Evolutionary conservation across 768 basidiomycete species (phyloP), one percentile per base, ranked within the genome.

Genomic region (Mycena latifolia): DNA sequence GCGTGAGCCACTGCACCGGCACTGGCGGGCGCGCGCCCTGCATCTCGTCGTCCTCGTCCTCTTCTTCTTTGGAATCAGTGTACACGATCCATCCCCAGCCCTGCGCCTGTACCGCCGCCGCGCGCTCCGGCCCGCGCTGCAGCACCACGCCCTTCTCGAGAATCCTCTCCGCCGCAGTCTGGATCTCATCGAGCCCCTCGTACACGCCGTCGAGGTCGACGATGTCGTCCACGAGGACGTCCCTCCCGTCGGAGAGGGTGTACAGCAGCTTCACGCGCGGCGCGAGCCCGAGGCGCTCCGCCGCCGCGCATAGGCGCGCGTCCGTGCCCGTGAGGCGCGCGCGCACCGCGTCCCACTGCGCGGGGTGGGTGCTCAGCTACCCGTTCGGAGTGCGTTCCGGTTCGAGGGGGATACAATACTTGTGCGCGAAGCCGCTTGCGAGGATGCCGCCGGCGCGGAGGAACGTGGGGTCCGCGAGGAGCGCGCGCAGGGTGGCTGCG

Each of bases 361-460:
- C n/a, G n/a, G n/a, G n/a, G n/a, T n/a, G n/a, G n/a, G n/a, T n/a
- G n/a, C n/a, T n/a, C 31, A 33, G 31, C 8, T 22, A 51, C 1
- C 31, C 52, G 8, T 22, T 29, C 17, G 31, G 50, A 5, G 43
- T 35, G 28, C 24, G 29, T 0, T 9, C 25, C 28, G 27, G 22
- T 22, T 29, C 17, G 33, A 12, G 24, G 2, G 61, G 53, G 2
- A n/a, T 59, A 1, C 79, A 78, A 53, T 84, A 83, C 28, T 73
- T 14, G 14, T 52, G 50, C 28, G 50, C 28, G 2, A 52, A 31
- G 31, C 50, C 50, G 50, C 11, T 15, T 18, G 50, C 50, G 28
- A 52, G 50, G 18, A 52, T 6, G 29, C 53, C 39, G 35, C 39
- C 53, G 27, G 35, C 14, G 18, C 27, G 39, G 39, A 55, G 39